phyloP scores from a whole-genome alignment of 192 early-diverging fungal species.

The Allomyces macrogynus region DNA sequence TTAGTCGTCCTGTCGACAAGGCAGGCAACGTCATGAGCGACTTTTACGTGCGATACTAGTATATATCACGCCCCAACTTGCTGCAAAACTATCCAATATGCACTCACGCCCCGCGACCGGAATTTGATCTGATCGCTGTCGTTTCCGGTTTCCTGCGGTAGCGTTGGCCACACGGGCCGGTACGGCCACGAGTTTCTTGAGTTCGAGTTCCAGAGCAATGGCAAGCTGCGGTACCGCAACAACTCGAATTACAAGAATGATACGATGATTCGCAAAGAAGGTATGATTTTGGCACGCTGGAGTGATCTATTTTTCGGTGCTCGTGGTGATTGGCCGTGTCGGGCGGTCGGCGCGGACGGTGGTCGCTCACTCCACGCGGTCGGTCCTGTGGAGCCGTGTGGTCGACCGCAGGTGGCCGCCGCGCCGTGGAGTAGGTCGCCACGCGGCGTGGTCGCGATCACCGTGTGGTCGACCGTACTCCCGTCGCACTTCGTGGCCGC shows the following conservation, averaged over 20 bases:
- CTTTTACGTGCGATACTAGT: too few relatives aligned
- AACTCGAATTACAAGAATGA: constrained; percentile 97
- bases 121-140: too few relatives aligned
- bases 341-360: neutral
- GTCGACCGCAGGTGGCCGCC: neutral
- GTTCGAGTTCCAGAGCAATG: constrained; percentile 78
- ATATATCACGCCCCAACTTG: too few relatives aligned
- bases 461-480: too few relatives aligned
- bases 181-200: constrained; percentile 98
- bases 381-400: neutral
- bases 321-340: neutral
- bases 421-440: too few relatives aligned
- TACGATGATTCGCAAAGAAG: constrained; percentile 81
- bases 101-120: too few relatives aligned
- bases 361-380: neutral
- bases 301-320: constrained; percentile 3
- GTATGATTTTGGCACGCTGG: constrained; percentile 15
- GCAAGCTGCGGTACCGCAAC: constrained; percentile 85
- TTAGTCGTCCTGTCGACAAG: too few relatives aligned
- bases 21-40: too few relatives aligned
- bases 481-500: too few relatives aligned
- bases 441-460: too few relatives aligned
- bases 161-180: constrained; percentile 76
- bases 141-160: constrained; percentile 4
- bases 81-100: too few relatives aligned